Conservation (phyloP, 225 moss, liverwort and hornwort species). For the Physcomitrellopsis africana region DNA sequence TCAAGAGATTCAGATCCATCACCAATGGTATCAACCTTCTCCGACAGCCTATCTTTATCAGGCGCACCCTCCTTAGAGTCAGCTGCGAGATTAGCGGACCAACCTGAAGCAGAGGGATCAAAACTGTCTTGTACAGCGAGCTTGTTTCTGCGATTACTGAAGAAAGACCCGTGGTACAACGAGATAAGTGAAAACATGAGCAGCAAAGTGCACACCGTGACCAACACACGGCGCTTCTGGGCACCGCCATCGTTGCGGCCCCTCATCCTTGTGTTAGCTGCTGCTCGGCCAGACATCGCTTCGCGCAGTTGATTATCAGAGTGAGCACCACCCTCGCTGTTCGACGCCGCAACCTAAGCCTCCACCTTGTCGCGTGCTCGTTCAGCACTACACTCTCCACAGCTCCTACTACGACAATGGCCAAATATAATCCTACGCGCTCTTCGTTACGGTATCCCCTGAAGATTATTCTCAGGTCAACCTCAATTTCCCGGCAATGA, state of each 20-base stretch:
- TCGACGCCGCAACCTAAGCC: slow-evolving; percentile 41
- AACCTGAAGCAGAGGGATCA: slow-evolving; percentile 45
- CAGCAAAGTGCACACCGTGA: slow-evolving; percentile 70
- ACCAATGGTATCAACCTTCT: slow-evolving; percentile 56
- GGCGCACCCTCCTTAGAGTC: slow-evolving; percentile 6
- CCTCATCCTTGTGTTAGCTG: slow-evolving; percentile 65
- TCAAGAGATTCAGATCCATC: slow-evolving; percentile 49
- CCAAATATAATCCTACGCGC: not conserved
- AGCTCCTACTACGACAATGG: slow-evolving; percentile 8
- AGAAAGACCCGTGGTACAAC: slow-evolving; percentile 89
- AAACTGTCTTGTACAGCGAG: slow-evolving; percentile 39
- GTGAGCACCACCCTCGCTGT: not conserved
- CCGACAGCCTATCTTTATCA: slow-evolving; percentile 45
- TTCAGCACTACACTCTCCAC: not conserved
- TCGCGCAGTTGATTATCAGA: not conserved
- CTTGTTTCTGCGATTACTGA: slow-evolving; percentile 54
- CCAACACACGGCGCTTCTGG: slow-evolving; percentile 78
- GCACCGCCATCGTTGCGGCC: slow-evolving; percentile 77
- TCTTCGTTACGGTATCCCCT: not conserved
- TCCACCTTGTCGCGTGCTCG: slow-evolving; percentile 30
- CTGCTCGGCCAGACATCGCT: slow-evolving; percentile 69
- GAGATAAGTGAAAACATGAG: slow-evolving; percentile 74
- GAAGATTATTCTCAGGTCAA: slow-evolving; percentile 11
- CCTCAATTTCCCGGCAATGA: slow-evolving; percentile 30
- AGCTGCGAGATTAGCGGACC: slow-evolving; percentile 37